Base-by-base conservation (phyloP, 139 green algal species). In the Tetradesmus obliquus region DNA sequence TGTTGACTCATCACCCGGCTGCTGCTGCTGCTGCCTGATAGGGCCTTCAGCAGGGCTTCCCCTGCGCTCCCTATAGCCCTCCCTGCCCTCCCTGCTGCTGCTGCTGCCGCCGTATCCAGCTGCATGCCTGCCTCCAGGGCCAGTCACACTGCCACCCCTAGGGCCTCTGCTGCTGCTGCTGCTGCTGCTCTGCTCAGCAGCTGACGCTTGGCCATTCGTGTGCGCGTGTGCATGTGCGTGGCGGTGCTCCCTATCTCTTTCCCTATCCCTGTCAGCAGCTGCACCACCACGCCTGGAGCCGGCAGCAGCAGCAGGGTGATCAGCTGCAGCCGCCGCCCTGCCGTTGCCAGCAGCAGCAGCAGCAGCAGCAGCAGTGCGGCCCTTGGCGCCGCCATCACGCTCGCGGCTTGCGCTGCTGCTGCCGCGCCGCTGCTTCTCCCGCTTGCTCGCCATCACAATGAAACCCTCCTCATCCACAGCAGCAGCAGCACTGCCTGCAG, bases 401-500 rank as follows among this genome's bases (percentile, higher is more conserved):
- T 74, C 55, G 13, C 74, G 55, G 88, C 79, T 58, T 4, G 10
- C 51, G 58, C 79, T 87, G 58, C 79, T 53, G 88, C 53, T 80
- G 72, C 76, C 55, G 71, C 51, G 72, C 71, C 57, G n/a, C 20
- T 20, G 24, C 51, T 83, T 83, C 79, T 54, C 86, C 5, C 20
- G 45, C 24, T 62, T 84, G 51, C 53, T 84, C 3, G 86, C 54
- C 1, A 71, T 51, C 3, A 91, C 79, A 72, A 24, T 76, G 82
- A 91, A 91, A 0, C 88, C 88, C 20, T 91, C 88, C 9, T 91
- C 88, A 45, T 91, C 88, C 13, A 32, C 55, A 12, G 81, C 17
- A 19, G 53, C 87, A 32, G 9, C 83, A 60, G 45, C 57, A 22
- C 80, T 88, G 60, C 22, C 60, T 76, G 66, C 66, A 76, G 66